A percentile compares a stretch with the other conserved stretches of the same genome.
Evolutionary conservation across 73 alveolate genomes (phyloP).

Genomic region (Paramecium bursaria): DNA sequence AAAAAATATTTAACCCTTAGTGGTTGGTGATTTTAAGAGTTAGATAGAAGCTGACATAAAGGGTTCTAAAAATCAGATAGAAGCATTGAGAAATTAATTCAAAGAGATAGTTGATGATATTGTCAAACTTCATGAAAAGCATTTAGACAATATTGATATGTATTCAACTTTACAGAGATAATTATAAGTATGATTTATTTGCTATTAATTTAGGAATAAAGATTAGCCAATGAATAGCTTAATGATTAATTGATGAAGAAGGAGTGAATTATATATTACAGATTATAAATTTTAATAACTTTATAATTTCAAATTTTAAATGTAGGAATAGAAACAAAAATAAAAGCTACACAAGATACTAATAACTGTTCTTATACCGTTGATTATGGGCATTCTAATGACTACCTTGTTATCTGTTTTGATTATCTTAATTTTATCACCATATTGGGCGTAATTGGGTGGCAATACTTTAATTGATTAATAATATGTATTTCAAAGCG

Average conservation of each 20-base stretch:
- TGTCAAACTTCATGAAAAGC: conserved; percentile 55
- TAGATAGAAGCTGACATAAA: conserved; percentile 50
- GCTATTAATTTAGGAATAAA: conserved; percentile 27
- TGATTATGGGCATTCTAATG: conserved; percentile 28
- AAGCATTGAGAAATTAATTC: conserved; percentile 34
- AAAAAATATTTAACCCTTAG: conserved; percentile 42
- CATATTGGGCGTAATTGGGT: background rate
- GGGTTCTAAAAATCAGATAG: conserved; percentile 52
- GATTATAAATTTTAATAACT: too few species aligned
- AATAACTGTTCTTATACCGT: conserved; percentile 28
- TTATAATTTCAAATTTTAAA: too few species aligned
- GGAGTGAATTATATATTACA: background rate
- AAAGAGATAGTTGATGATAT: conserved; percentile 63
- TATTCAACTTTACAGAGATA: conserved; percentile 43
- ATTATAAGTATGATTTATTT: conserved; percentile 4
- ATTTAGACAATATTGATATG: conserved; percentile 54
- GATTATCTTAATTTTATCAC: conserved; percentile 5
- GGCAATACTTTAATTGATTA: background rate
- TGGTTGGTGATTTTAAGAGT: conserved; percentile 56
- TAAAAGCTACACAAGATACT: conserved; percentile 36
- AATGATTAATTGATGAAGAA: conserved; percentile 5
- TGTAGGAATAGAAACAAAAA: too few species aligned
- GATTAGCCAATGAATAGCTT: conserved; percentile 40
- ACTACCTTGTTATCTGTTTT: conserved; percentile 26
- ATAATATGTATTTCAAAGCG: conserved; percentile 25